Evolutionary conservation across 2,329 filamentous ascomycete species (phyloP).

Genomic region (Lachnellula suecica): DNA sequence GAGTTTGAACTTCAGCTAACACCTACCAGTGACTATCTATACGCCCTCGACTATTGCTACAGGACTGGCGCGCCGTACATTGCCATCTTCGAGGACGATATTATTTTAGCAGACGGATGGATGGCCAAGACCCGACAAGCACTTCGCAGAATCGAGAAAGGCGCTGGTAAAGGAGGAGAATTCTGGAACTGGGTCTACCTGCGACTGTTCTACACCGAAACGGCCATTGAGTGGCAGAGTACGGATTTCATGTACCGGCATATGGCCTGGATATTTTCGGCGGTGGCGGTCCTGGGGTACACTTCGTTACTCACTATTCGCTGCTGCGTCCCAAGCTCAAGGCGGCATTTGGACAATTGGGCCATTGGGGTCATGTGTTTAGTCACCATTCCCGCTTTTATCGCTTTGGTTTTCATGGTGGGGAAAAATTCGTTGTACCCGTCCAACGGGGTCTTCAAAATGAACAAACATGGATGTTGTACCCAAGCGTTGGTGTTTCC

Average conservation of each 20-base stretch:
- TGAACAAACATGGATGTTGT: slow-evolving; percentile 19
- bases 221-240: slow-evolving; percentile 14
- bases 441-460: slow-evolving; percentile 9
- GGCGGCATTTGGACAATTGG: slow-evolving; percentile 4
- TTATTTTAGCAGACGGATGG: slow-evolving; percentile 38
- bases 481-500: slow-evolving; percentile 20
- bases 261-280: slow-evolving; percentile 5
- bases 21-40: slow-evolving; percentile 30
- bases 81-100: slow-evolving; percentile 37
- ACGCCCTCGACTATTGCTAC: slow-evolving; percentile 31
- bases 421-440: slow-evolving; percentile 20
- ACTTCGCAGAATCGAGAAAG: slow-evolving; percentile 9
- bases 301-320: not conserved
- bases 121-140: slow-evolving; percentile 28
- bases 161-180: slow-evolving; percentile 4
- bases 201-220: slow-evolving; percentile 24
- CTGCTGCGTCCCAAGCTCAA: not conserved
- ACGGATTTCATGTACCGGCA: slow-evolving; percentile 13
- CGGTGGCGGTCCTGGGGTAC: not conserved
- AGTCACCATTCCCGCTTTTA: slow-evolving; percentile 13
- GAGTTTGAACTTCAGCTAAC: not conserved
- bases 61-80: slow-evolving; percentile 33
- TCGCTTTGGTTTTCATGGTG: slow-evolving; percentile 14
- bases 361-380: slow-evolving; percentile 2
- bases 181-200: slow-evolving; percentile 18